phyloP scores from a whole-genome alignment of 495 filamentous ascomycete species.

The Trichocladium antarcticum region DNA sequence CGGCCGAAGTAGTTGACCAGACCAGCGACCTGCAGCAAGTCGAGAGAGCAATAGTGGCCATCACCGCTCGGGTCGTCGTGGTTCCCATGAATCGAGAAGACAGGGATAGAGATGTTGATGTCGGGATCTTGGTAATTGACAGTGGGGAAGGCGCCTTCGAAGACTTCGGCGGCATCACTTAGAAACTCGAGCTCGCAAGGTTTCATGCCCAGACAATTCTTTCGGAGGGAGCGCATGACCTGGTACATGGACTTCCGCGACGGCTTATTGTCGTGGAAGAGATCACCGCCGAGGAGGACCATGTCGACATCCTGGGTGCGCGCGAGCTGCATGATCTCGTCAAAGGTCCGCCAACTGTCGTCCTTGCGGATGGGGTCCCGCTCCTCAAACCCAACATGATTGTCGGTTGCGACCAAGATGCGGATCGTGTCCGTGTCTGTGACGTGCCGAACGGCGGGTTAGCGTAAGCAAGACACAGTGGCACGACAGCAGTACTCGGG shows the following conservation, averaged over 20 bases:
- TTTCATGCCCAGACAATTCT: conserved; percentile 89
- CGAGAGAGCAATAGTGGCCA: conserved; percentile 77
- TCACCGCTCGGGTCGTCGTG: conserved; percentile 96
- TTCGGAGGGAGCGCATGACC: conserved; percentile 83
- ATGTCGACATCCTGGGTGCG: conserved; percentile 87
- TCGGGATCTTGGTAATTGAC: conserved; percentile 97
- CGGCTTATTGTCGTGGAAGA: conserved; percentile 98
- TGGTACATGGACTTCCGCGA: conserved; percentile 95
- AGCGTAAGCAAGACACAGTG: not conserved
- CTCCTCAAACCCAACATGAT: conserved; percentile 94
- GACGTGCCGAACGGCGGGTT: not conserved
- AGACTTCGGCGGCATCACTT: conserved; percentile 81
- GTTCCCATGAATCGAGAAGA: conserved; percentile 98
- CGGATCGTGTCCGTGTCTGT: conserved; percentile 81
- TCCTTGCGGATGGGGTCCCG: conserved; percentile 86
- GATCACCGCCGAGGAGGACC: conserved; percentile 85
- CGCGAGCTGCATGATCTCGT: conserved; percentile 88
- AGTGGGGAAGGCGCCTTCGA: conserved; percentile 73
- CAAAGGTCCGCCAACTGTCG: conserved; percentile 93
- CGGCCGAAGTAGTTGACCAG: conserved; percentile 94
- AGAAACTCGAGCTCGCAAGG: conserved; percentile 93
- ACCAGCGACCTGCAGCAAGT: conserved; percentile 82
- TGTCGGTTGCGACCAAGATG: conserved; percentile 88
- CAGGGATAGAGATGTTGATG: conserved; percentile 93
- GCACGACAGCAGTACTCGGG: not conserved